Evolutionary conservation across 2,329 filamentous ascomycete species (phyloP).

Genomic region (Periconia sp.): DNA sequence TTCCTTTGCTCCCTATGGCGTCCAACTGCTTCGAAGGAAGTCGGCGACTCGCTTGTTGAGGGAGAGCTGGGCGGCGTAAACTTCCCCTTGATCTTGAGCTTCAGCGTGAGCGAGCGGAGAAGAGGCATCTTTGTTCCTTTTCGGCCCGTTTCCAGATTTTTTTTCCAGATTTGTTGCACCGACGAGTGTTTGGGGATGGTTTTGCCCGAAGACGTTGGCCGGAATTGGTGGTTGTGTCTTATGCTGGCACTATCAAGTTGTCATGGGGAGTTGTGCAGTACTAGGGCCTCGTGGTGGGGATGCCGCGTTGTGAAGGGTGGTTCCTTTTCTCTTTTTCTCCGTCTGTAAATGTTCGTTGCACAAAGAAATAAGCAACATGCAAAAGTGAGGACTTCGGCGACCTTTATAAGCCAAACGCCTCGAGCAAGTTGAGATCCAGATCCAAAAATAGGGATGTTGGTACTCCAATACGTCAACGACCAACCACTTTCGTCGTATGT

Average conservation of each 20-base stretch:
- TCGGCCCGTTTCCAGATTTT: not conserved
- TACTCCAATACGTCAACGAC: not conserved
- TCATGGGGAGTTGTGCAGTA: not conserved
- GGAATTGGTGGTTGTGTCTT: not conserved
- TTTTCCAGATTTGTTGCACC: not conserved
- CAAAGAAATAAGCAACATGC: not conserved
- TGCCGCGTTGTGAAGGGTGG: too few relatives aligned
- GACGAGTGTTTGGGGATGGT: not conserved
- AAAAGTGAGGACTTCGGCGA: not conserved
- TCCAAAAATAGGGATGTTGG: not conserved
- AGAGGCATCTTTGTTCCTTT: constrained; percentile 29
- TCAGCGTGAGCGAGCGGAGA: constrained; percentile 31
- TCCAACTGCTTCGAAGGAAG: constrained; percentile 27
- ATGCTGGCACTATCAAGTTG: not conserved
- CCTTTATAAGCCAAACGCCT: not conserved
- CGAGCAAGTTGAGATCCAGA: not conserved
- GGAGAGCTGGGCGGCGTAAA: constrained; percentile 21
- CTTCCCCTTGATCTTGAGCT: constrained; percentile 31
- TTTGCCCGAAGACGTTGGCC: not conserved
- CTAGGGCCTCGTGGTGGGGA: not conserved
- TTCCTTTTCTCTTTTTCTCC: not conserved
- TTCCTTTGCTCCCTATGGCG: constrained; percentile 17
- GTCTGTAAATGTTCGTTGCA: not conserved
- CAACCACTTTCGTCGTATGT: not conserved
- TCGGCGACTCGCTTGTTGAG: constrained; percentile 18